Evolutionary conservation across 345 rosid species (phyloP), one percentile per base, ranked within the genome.

Genomic region (Salix koriyanagi): DNA sequence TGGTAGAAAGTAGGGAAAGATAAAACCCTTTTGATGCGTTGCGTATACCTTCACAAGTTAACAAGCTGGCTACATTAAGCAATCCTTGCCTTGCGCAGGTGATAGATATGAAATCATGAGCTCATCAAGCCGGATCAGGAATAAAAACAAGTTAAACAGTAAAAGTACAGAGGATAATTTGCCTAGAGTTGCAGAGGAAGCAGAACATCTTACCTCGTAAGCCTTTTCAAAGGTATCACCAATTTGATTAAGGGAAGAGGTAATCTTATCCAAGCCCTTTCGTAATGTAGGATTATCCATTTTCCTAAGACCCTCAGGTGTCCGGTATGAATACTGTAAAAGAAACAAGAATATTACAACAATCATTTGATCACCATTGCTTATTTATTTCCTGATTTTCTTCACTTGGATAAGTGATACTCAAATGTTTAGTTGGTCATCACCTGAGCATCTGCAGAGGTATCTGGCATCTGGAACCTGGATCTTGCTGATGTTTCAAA

Each of bases 191-290:
- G 50, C 34, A 23, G 10, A 69, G 41, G 70, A 26, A 75, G 18
- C 37, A 32, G 30, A 25, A 25, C 7, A 73, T 4, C 65, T 41
- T 72, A 90, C 98, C 84, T 90, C 99, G 69, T 87, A 88, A 16
- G 94, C 96, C 87, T 89, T 95, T 80, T 95, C 99, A 85, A 95
- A 93, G 56, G 91, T 84, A 72, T 89, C 99, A 21, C 94, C 99
- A 67, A 91, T 87, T 36, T 91, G 96, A 84, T 95, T 93, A 65
- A 93, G 88, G 50, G 99, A 93, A 52, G 92, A 71, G 18, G 93
- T 81, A 79, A 95, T 79, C 77, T 79, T 89, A 74, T 91, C 92
- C 87, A 91, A 88, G 76, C 96, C 90, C 84, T 86, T 92, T 67
- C 96, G 86, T 6, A 91, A 77, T 42, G 82, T 79, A 70, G 94